Base-by-base conservation (phyloP, 202 grass and related monocot genomes). In the Brachypodium distachyon region DNA sequence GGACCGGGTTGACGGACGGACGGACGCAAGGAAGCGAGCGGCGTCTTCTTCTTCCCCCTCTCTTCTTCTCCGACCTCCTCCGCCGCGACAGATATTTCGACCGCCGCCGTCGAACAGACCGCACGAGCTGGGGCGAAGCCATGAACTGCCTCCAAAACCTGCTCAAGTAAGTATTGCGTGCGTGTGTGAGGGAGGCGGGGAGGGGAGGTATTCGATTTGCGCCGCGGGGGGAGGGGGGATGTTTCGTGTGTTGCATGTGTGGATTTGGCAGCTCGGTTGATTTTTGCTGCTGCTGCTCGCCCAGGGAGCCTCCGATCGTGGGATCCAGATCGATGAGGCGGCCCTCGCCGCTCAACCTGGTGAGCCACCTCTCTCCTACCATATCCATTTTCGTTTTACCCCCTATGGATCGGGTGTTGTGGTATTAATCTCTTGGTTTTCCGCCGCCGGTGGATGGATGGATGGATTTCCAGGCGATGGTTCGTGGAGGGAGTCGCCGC, bases 101-200 rank as follows among this genome's bases (percentile, higher is more conserved):
- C n/a, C n/a, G n/a, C n/a, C n/a, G n/a, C n/a, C n/a, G n/a, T n/a
- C n/a, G n/a, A n/a, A n/a, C n/a, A n/a, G n/a, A n/a, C n/a, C 68
- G 34, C 54, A 4, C 42, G 12, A 36, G 14, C 47, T 11, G 12
- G 12, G 54, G 70, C 4, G 62, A 40, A 76, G 87, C 82, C 72
- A 97, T 97, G 93, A 93, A 90, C 85, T 88, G 87, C 87, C 79
- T 93, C 38, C 90, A 89, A 47, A 82, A 79, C 57, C 85, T 97
- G 56, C 69, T 85, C 68, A 93, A 79, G 93, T 93, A 71, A 90
- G 72, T 63, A 17, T 9, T 16, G 3, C 63, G 5, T 2, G n/a
- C n/a, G n/a, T n/a, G n/a, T n/a, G n/a, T n/a, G n/a, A n/a, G n/a
- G n/a, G n/a, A n/a, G n/a, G n/a, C n/a, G n/a, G n/a, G n/a, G n/a